Base-by-base conservation (phyloP, 345 rosid genomes). In the Lepidium sativum region DNA sequence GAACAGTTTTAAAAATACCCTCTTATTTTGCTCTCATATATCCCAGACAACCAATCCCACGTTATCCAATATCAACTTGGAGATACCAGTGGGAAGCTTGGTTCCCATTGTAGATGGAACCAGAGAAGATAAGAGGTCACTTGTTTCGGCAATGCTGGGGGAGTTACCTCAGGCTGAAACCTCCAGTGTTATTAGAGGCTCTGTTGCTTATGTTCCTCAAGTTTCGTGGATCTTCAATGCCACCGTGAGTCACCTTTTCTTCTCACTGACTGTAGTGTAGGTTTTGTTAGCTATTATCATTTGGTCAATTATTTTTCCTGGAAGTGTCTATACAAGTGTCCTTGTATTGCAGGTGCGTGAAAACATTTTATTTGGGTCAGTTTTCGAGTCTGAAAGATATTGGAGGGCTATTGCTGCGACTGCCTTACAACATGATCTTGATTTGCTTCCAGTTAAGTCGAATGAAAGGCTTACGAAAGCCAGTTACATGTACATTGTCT, bases 181-280 rank as follows among this genome's bases (percentile, higher is more conserved):
- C 48, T 44, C 99, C 53, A 65, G 64, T 13, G 85, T 76, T 52
- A 76, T 84, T 45, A 81, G 99, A 77, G 99, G 99, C 41, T 78
- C 89, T 0, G 90, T 94, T 29, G 96, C 99, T 45, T 94, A 86
- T 78, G 96, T 87, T 81, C 95, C 99, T 57, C 99, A 94, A 81
- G 77, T 94, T 68, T 87, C 99, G 14, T 94, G 99, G 99, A 94
- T 94, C 80, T 94, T 94, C 69, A 94, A 90, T 81, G 97, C 95
- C 62, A 86, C 97, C 39, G 97, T 92, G 77, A 79, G 94, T 74
- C 70, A 23, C 60, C 42, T 21, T 17, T 47, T 40, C 16, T 62
- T 45, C 16, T 47, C 12, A 1, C 42, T 37, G 39, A 14, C 9
- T 64, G 0, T 9, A 20, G 18, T 23, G 2, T 61, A 60, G 10